These are phyloP conservation scores for Saturnispora halmiae DNA, from an alignment of 805 yeast genomes.

Conservation along the genomic window DNA sequence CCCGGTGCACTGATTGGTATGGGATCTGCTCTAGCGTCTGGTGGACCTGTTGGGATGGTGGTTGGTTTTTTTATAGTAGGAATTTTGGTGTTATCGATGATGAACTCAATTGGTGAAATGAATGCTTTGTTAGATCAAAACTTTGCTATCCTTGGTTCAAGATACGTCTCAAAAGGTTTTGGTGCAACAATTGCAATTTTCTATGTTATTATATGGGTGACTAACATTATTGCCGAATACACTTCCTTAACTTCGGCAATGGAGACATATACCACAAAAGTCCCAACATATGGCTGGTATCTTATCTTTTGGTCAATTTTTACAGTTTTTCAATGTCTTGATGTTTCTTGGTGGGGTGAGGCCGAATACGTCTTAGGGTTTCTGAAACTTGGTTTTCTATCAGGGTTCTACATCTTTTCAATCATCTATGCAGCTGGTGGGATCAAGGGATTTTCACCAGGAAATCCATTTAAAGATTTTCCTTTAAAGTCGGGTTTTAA, in stretches of 20 bases:
- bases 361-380: constrained; percentile 46
- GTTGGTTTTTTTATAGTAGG: constrained; percentile 46
- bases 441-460: constrained; percentile 27
- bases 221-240: constrained; percentile 46
- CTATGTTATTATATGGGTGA: constrained; percentile 48
- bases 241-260: constrained; percentile 43
- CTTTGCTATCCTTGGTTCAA: constrained; percentile 43
- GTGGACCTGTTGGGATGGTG: constrained; percentile 46
- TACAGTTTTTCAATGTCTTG: constrained; percentile 40
- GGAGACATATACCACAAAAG: constrained; percentile 40
- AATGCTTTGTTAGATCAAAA: constrained; percentile 46
- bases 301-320: constrained; percentile 45
- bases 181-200: constrained; percentile 49
- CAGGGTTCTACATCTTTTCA: constrained; percentile 44
- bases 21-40: constrained; percentile 39
- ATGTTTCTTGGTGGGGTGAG: constrained; percentile 49
- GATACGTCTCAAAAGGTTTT: constrained; percentile 44
- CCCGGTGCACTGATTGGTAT: constrained; percentile 47
- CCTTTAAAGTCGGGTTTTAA: constrained; percentile 25
- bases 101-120: constrained; percentile 48
- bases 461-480: constrained; percentile 29
- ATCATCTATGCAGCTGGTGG: constrained; percentile 39
- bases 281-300: constrained; percentile 49
- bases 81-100: constrained; percentile 43
- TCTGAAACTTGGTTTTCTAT: constrained; percentile 37